Conservation (phyloP, 805 yeast genomes). For the Saccharomycodes ludwigii region DNA sequence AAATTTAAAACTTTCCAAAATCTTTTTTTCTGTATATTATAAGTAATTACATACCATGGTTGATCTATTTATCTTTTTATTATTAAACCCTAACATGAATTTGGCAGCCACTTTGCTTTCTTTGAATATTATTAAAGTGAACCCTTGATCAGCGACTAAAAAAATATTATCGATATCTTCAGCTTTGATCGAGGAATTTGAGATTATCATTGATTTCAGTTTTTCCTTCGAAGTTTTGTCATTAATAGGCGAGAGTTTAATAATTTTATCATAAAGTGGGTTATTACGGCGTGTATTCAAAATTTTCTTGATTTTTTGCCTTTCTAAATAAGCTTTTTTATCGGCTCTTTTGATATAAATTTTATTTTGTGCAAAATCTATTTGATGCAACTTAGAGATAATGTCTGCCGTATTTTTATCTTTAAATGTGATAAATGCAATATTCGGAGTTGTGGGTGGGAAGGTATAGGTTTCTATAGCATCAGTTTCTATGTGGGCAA, state of each 20-base stretch:
- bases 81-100: conserved; percentile 33
- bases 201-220: conserved; percentile 10
- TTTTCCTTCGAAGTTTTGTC: conserved; percentile 17
- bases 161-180: conserved; percentile 28
- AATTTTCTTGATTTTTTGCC: conserved; percentile 21
- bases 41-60: no score
- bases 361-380: conserved; percentile 31
- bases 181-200: conserved; percentile 5
- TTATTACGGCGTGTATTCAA: conserved; percentile 12
- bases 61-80: conserved; percentile 26
- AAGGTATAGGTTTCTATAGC: no score
- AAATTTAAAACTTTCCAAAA: conserved; percentile 1
- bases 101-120: conserved; percentile 36
- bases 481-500: no score
- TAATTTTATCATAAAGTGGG: conserved; percentile 7
- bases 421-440: conserved; percentile 48
- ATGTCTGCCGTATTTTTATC: conserved; percentile 31
- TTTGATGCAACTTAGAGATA: conserved; percentile 33
- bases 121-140: conserved; percentile 39
- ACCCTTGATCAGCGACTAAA: conserved; percentile 31
- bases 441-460: conserved; percentile 53
- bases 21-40: not conserved
- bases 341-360: conserved; percentile 40
- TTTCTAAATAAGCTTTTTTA: conserved; percentile 24
- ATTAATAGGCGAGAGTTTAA: conserved; percentile 19